A percentile compares a stretch with the other conserved stretches of the same genome.
Conservation (phyloP, 1,284 basidiomycete species). For the Neolentinus lepideus region DNA sequence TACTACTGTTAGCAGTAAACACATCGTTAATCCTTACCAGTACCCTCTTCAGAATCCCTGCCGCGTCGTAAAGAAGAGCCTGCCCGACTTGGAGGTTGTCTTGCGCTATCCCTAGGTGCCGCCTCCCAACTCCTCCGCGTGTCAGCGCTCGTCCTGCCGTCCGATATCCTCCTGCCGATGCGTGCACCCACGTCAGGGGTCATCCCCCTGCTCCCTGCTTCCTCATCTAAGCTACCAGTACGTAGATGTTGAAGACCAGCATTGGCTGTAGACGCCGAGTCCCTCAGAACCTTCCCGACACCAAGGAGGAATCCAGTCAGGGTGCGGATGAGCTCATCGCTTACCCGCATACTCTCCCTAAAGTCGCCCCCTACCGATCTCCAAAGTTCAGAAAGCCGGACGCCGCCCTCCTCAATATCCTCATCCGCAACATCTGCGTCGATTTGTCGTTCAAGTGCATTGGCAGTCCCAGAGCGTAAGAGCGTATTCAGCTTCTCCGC, state of each 20-base stretch:
- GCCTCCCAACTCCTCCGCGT: constrained; percentile 55
- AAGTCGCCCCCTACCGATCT: constrained; percentile 59
- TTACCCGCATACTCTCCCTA: constrained; percentile 58
- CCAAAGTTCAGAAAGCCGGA: constrained; percentile 54
- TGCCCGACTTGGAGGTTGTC: constrained; percentile 17
- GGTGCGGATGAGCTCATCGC: constrained; percentile 69
- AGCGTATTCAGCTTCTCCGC: constrained; percentile 58
- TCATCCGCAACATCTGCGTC: constrained; percentile 59
- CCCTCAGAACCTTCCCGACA: constrained; percentile 60
- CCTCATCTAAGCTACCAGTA: constrained; percentile 43
- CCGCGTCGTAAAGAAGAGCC: background rate
- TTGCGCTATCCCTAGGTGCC: constrained; percentile 13
- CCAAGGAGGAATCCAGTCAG: constrained; percentile 69
- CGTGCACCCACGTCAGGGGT: constrained; percentile 16
- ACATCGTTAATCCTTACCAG: constrained; percentile 7
- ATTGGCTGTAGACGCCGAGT: constrained; percentile 29
- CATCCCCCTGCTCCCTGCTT: constrained; percentile 20
- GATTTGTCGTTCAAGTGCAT: constrained; percentile 64
- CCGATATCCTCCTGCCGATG: constrained; percentile 22
- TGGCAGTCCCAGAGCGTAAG: constrained; percentile 44
- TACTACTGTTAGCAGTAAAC: constrained; percentile 22
- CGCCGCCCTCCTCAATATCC: constrained; percentile 17
- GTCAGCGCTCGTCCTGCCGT: constrained; percentile 47
- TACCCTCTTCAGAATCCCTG: background rate
- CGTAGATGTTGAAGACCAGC: constrained; percentile 34